Evolutionary conservation across 1,284 basidiomycete genomes (phyloP).

Genomic region (Cryptococcus wingfieldii): DNA sequence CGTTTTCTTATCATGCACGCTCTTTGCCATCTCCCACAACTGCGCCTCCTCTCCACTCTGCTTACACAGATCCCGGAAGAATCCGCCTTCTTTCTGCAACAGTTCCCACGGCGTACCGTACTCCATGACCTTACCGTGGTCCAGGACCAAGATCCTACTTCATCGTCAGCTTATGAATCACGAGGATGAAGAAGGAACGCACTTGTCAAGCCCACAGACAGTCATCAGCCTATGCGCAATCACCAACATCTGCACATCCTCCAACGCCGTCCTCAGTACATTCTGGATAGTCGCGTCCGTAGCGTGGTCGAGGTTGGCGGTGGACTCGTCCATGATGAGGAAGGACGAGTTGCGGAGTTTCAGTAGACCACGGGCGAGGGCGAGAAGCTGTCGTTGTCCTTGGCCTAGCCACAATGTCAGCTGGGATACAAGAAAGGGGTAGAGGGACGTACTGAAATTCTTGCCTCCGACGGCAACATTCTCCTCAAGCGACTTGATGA

Average conservation of each 20-base stretch:
- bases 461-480: slow-evolving; percentile 52
- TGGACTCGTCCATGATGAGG: slow-evolving; percentile 56
- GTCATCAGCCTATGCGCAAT: slow-evolving; percentile 54
- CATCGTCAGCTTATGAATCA: slow-evolving; percentile 17
- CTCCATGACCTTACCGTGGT: slow-evolving; percentile 52
- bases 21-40: slow-evolving; percentile 20
- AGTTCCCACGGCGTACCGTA: slow-evolving; percentile 52
- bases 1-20: not conserved
- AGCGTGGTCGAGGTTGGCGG: slow-evolving; percentile 51
- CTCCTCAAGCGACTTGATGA: slow-evolving; percentile 53
- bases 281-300: slow-evolving; percentile 52
- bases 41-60: slow-evolving; percentile 49
- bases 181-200: slow-evolving; percentile 13
- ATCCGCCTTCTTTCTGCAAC: slow-evolving; percentile 43
- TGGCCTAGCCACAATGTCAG: slow-evolving; percentile 43
- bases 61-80: slow-evolving; percentile 48
- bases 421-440: not conserved
- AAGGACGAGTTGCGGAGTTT: slow-evolving; percentile 52
- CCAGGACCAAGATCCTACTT: slow-evolving; percentile 52
- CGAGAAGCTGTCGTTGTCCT: slow-evolving; percentile 56
- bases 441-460: slow-evolving; percentile 33
- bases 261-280: slow-evolving; percentile 48
- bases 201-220: slow-evolving; percentile 51
- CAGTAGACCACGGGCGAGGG: slow-evolving; percentile 55
- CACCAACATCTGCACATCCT: slow-evolving; percentile 47